A percentile compares a stretch with the other conserved stretches of the same genome.
Conservation (phyloP, 1,284 basidiomycete genomes). For the Tremellales sp. region DNA sequence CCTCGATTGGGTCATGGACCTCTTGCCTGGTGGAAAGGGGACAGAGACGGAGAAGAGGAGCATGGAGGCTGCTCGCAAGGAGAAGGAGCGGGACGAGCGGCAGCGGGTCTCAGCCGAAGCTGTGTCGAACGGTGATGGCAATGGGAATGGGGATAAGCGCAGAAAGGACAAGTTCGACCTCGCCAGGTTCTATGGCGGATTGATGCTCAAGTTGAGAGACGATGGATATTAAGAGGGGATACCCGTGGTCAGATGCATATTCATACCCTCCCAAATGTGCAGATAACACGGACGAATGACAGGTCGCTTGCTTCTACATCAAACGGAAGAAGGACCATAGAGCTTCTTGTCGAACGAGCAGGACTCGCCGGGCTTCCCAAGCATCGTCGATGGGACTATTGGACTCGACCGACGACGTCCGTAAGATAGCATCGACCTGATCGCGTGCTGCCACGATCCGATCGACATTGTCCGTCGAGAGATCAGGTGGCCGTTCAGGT, state of each 20-base stretch:
- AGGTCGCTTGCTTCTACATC: no score
- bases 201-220: constrained; percentile 47
- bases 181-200: constrained; percentile 47
- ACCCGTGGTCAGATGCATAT: no score
- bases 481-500: no score
- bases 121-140: constrained; percentile 5
- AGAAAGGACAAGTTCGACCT: constrained; percentile 48
- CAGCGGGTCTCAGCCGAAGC: constrained; percentile 5
- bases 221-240: constrained; percentile 42
- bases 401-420: no score
- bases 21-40: constrained; percentile 30
- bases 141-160: constrained; percentile 22
- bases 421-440: no score
- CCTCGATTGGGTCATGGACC: constrained; percentile 47
- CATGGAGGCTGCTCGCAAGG: constrained; percentile 37
- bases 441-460: no score
- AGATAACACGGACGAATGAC: no score
- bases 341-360: no score
- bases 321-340: no score
- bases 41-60: constrained; percentile 36
- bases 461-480: no score
- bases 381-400: not conserved
- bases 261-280: no score
- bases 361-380: not conserved
- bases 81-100: constrained; percentile 25